Evolutionary conservation across 129 eudicot genomes (phyloP).

Genomic region (Ambrosia trifida): DNA sequence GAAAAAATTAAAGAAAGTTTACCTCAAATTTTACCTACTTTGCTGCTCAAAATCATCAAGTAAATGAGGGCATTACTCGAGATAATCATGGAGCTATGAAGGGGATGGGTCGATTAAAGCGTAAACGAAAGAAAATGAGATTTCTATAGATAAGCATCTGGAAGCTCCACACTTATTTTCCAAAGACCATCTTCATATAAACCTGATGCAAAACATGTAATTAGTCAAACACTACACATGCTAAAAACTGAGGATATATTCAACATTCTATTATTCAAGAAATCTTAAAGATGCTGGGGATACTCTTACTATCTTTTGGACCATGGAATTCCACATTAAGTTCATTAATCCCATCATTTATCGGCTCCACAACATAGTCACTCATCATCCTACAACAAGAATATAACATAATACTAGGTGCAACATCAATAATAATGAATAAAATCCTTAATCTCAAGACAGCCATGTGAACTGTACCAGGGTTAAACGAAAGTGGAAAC

Average conservation of each 20-base stretch:
- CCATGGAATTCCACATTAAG: conserved; percentile 94
- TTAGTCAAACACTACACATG: not conserved
- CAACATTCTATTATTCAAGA: not conserved
- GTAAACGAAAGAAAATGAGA: too few species aligned
- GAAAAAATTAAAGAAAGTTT: too few species aligned
- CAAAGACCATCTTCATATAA: conserved; percentile 90
- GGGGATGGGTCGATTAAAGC: too few species aligned
- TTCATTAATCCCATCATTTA: conserved; percentile 80
- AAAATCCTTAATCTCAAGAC: conserved; percentile 14
- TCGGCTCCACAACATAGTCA: conserved; percentile 82
- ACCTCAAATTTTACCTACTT: too few species aligned
- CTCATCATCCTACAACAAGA: conserved; percentile 90
- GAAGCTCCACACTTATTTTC: conserved; percentile 78
- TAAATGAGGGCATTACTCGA: too few species aligned
- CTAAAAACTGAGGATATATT: not conserved
- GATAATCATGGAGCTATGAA: too few species aligned
- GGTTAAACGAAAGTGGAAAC: conserved; percentile 1
- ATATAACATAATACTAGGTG: conserved; percentile 18
- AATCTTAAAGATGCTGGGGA: not conserved
- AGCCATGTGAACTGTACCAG: not conserved
- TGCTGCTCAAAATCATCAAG: too few species aligned
- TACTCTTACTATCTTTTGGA: conserved; percentile 89
- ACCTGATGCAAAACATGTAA: conserved; percentile 43
- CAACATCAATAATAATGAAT: conserved; percentile 26
- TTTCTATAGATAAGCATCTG: conserved; percentile 85